Percentiles rank a stretch among this genome's conserved stretches.
These are phyloP conservation scores for Schoenoplectus triqueter DNA, from an alignment of 202 grass and related monocot species.

Conservation along the genomic window DNA sequence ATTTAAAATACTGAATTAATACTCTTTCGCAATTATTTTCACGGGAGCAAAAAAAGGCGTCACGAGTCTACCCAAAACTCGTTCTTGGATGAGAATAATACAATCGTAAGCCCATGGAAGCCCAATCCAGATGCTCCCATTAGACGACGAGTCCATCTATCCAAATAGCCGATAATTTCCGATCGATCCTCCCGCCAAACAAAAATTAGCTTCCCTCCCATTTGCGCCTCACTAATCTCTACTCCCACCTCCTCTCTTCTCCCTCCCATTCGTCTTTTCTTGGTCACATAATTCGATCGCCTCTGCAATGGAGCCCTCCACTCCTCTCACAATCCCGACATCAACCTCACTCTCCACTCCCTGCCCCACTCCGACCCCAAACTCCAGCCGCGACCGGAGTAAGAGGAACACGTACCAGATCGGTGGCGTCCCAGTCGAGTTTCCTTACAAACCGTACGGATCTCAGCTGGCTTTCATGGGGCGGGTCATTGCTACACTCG, in stretches of 20 bases:
- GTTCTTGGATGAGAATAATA: no score
- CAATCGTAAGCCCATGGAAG: no score
- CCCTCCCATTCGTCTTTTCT: not conserved
- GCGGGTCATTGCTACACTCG: conserved; percentile 77
- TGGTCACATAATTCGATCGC: not conserved
- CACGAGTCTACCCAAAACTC: no score
- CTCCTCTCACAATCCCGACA: conserved; percentile 18
- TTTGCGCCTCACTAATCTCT: not conserved
- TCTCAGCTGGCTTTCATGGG: conserved; percentile 98
- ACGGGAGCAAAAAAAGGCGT: no score
- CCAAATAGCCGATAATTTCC: not conserved
- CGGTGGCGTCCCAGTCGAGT: conserved; percentile 77
- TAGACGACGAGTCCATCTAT: no score
- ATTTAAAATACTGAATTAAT: no score
- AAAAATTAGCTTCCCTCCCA: not conserved
- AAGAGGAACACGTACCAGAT: conserved; percentile 72
- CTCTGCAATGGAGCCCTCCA: conserved; percentile 34
- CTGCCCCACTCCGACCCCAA: conserved; percentile 2
- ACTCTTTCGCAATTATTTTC: no score
- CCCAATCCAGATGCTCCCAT: no score
- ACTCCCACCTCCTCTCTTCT: not conserved
- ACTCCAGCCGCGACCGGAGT: conserved; percentile 7
- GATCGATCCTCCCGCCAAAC: not conserved
- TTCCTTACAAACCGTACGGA: conserved; percentile 89
- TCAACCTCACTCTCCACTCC: not conserved